Evolutionary conservation across 768 basidiomycete genomes (phyloP).

Genomic region (Cystobasidium tubakii): DNA sequence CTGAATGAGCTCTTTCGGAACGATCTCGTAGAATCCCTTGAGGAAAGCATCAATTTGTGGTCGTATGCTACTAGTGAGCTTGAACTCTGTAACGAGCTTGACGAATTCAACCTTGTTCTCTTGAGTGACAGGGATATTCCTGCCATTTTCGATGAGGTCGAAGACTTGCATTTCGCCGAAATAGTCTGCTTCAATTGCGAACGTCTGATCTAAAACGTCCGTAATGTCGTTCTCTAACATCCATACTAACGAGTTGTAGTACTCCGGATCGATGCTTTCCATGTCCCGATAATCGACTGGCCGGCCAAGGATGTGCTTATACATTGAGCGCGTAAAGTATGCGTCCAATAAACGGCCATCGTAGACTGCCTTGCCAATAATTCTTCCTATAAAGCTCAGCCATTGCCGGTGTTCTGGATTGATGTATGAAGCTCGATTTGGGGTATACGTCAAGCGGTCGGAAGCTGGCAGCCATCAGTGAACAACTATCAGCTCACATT

Average conservation of each 20-base stretch:
- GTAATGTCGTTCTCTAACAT: conserved; percentile 84
- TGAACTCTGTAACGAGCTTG: conserved; percentile 86
- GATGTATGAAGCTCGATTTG: conserved; percentile 85
- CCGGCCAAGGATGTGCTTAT: conserved; percentile 87
- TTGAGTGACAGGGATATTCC: conserved; percentile 77
- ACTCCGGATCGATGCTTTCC: conserved; percentile 96
- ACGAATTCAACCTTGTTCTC: conserved; percentile 97
- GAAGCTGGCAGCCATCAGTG: conserved; percentile 65
- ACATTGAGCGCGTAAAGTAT: conserved; percentile 93
- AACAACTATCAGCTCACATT: too few relatives aligned
- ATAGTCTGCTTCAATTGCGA: conserved; percentile 95
- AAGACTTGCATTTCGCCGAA: conserved; percentile 88
- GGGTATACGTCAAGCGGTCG: conserved; percentile 88
- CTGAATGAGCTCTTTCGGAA: conserved; percentile 87
- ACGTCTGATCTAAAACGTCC: conserved; percentile 74
- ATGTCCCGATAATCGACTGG: conserved; percentile 93
- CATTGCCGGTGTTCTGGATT: conserved; percentile 93
- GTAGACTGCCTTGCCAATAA: conserved; percentile 96
- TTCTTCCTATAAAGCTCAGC: conserved; percentile 97
- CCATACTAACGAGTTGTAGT: conserved; percentile 97
- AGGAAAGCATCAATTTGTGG: conserved; percentile 88
- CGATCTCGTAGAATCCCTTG: conserved; percentile 91
- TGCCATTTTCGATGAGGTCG: conserved; percentile 77
- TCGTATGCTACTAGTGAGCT: conserved; percentile 86
- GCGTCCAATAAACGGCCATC: conserved; percentile 94